Evolutionary conservation across 768 basidiomycete species (phyloP).

Genomic region (Russula brevipes): DNA sequence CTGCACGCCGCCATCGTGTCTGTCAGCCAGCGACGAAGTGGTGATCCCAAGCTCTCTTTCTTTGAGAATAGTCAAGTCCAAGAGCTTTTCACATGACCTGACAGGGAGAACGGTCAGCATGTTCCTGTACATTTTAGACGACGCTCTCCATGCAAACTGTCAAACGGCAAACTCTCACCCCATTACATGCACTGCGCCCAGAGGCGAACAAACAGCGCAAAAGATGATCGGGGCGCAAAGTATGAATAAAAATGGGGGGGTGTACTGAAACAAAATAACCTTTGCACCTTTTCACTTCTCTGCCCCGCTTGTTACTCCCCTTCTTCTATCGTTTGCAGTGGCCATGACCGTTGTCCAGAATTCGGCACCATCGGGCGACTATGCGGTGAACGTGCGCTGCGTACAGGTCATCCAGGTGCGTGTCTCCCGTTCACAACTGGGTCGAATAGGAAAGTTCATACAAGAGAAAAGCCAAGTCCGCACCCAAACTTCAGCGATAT

Average conservation of each 20-base stretch:
- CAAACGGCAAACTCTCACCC: neutral
- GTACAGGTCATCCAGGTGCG: constrained; percentile 10
- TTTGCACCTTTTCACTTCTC: neutral
- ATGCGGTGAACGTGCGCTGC: constrained; percentile 16
- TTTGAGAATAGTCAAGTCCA: neutral
- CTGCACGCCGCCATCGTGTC: neutral
- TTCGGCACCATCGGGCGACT: neutral
- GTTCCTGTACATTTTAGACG: neutral
- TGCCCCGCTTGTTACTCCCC: neutral
- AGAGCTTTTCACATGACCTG: neutral
- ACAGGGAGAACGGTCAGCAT: neutral
- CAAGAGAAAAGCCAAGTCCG: neutral
- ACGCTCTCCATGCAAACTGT: neutral
- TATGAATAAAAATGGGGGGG: neutral
- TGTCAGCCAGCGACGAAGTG: neutral
- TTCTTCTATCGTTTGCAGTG: neutral
- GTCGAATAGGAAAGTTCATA: neutral
- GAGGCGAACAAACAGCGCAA: neutral
- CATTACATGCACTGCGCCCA: neutral
- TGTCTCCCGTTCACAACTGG: neutral
- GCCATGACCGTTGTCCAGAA: neutral
- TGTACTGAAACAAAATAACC: too few species aligned
- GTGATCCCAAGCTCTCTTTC: neutral
- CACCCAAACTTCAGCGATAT: constrained; percentile 11
- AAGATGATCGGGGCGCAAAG: neutral